A percentile compares a stretch with the other conserved stretches of the same genome.
phyloP scores from a whole-genome alignment of 306 rosid genomes.

The Fagus sylvatica region DNA sequence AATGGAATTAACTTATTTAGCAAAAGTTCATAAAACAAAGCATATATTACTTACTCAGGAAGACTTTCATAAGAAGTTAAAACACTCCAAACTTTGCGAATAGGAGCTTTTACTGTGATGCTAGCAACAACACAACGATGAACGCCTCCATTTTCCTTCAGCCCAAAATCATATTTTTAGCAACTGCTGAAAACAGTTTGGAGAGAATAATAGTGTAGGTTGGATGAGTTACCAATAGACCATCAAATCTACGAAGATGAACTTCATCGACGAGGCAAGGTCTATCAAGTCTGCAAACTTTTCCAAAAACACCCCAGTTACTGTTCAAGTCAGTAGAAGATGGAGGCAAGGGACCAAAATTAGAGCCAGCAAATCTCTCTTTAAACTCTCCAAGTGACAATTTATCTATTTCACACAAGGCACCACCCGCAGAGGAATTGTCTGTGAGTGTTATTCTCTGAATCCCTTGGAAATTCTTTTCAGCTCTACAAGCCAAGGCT shows the following conservation, averaged over 20 bases:
- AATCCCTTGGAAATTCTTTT: slow-evolving; percentile 50
- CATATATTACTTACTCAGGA: slow-evolving; percentile 73
- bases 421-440: slow-evolving; percentile 28
- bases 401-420: slow-evolving; percentile 43
- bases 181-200: slow-evolving; percentile 16
- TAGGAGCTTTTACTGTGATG: slow-evolving; percentile 95
- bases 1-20: background rate
- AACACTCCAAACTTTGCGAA: slow-evolving; percentile 85
- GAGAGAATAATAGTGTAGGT: slow-evolving; percentile 23
- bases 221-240: slow-evolving; percentile 69
- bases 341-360: slow-evolving; percentile 42
- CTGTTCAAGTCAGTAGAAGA: slow-evolving; percentile 46
- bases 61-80: slow-evolving; percentile 85
- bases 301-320: slow-evolving; percentile 76
- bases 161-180: slow-evolving; percentile 34
- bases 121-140: slow-evolving; percentile 96
- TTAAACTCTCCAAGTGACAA: slow-evolving; percentile 42
- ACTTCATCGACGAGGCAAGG: slow-evolving; percentile 93
- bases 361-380: slow-evolving; percentile 45
- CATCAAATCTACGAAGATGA: slow-evolving; percentile 97
- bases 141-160: slow-evolving; percentile 98
- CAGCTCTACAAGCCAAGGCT: slow-evolving; percentile 85
- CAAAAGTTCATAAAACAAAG: slow-evolving; percentile 8
- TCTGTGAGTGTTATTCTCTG: slow-evolving; percentile 31
- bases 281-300: slow-evolving; percentile 76